Conservation (phyloP, 148 eudicot genomes). For the Heliamphora exappendiculata region DNA sequence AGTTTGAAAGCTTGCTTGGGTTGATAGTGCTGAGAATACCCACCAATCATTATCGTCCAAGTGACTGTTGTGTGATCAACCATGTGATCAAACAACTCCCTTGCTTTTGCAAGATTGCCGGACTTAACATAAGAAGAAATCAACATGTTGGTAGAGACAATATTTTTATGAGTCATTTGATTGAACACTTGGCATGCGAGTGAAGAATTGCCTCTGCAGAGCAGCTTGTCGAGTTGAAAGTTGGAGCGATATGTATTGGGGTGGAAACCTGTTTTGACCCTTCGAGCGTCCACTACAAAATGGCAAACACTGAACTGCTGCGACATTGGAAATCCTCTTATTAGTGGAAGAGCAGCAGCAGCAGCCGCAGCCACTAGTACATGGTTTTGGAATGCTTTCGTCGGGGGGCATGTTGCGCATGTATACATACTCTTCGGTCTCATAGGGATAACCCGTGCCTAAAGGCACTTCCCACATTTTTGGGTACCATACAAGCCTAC, state of each 20-base stretch:
- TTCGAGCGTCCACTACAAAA: constrained; percentile 44
- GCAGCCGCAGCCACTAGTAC: background rate
- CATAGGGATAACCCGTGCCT: too few relatives aligned
- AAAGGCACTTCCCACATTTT: too few relatives aligned
- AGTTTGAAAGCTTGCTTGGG: constrained; percentile 49
- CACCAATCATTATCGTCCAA: constrained; percentile 80
- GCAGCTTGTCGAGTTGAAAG: constrained; percentile 31
- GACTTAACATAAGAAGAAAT: constrained; percentile 53
- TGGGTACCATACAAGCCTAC: too few relatives aligned
- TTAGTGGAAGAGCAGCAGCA: background rate
- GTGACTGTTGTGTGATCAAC: constrained; percentile 38
- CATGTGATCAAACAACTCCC: constrained; percentile 50
- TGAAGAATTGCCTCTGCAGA: constrained; percentile 27
- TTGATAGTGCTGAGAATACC: constrained; percentile 35
- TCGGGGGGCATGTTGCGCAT: background rate
- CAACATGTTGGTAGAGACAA: constrained; percentile 43
- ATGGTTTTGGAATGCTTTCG: background rate
- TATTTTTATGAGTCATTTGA: constrained; percentile 56
- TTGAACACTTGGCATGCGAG: constrained; percentile 55
- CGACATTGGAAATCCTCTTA: constrained; percentile 3
- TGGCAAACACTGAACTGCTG: background rate
- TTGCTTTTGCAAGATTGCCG: constrained; percentile 45
- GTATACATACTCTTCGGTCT: too few relatives aligned
- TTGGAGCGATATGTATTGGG: constrained; percentile 47
- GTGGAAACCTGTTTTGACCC: constrained; percentile 69